These are phyloP conservation scores for Leccinum olivaceopallidum DNA, from an alignment of 768 basidiomycete species.

Conservation along the genomic window DNA sequence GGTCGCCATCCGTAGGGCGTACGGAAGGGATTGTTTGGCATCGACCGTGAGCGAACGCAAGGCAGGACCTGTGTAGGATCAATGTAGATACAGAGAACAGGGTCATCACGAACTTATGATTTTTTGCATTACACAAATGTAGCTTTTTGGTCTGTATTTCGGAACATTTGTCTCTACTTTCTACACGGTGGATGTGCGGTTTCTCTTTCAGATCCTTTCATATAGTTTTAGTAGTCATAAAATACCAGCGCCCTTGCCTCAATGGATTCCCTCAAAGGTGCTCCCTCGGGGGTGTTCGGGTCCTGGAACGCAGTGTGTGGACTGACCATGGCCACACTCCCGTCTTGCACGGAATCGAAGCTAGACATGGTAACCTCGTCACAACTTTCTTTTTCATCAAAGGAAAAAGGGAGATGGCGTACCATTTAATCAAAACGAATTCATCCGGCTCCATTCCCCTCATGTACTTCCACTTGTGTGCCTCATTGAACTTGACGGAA, in stretches of 20 bases:
- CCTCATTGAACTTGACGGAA: conserved; percentile 36
- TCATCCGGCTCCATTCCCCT: conserved; percentile 46
- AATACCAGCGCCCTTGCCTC: conserved; percentile 39
- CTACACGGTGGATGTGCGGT: too few relatives aligned
- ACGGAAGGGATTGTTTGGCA: too few relatives aligned
- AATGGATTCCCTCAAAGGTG: conserved; percentile 35
- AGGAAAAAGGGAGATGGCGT: conserved; percentile 4
- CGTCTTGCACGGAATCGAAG: conserved; percentile 37
- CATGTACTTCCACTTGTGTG: conserved; percentile 48
- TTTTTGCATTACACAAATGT: too few relatives aligned
- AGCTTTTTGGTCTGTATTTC: too few relatives aligned
- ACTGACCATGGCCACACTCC: conserved; percentile 31
- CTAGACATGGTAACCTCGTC: conserved; percentile 13
- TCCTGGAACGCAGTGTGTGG: conserved; percentile 39
- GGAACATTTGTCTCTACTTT: too few relatives aligned
- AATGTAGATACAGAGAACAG: too few relatives aligned
- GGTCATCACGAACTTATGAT: too few relatives aligned
- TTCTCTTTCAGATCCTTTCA: neutral
- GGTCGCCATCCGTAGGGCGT: too few relatives aligned
- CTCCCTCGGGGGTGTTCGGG: conserved; percentile 34
- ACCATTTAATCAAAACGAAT: conserved; percentile 51
- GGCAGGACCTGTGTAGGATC: too few relatives aligned
- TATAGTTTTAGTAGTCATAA: neutral
- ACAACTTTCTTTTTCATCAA: neutral
- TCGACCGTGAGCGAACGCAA: too few relatives aligned